phyloP scores from a whole-genome alignment of 2,329 filamentous ascomycete species.

The Penicillium sp. region DNA sequence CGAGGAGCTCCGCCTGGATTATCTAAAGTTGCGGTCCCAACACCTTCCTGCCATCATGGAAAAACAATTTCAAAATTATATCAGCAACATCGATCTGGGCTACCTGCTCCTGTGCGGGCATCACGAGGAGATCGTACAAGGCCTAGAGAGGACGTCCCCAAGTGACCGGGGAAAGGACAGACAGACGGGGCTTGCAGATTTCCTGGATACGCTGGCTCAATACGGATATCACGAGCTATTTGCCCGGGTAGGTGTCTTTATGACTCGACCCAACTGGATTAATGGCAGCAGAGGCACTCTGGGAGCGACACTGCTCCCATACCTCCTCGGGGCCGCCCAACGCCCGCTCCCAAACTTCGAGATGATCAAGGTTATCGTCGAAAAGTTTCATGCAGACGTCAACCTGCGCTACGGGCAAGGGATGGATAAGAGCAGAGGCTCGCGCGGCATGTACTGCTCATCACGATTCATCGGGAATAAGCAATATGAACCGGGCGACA shows the following conservation, averaged over 20 bases:
- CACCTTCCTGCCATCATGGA: not conserved
- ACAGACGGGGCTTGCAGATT: slow-evolving; percentile 5
- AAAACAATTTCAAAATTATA: not conserved
- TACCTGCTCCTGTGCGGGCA: slow-evolving; percentile 12
- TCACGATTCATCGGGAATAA: slow-evolving; percentile 11
- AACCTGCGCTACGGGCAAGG: slow-evolving; percentile 19
- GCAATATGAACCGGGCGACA: slow-evolving; percentile 24
- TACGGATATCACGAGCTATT: slow-evolving; percentile 27
- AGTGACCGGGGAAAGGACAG: not conserved
- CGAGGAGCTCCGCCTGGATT: not conserved
- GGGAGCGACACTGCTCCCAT: slow-evolving; percentile 12
- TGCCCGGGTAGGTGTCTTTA: slow-evolving; percentile 16
- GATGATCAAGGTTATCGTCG: slow-evolving; percentile 24
- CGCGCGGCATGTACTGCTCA: slow-evolving; percentile 10
- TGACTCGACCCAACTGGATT: slow-evolving; percentile 21
- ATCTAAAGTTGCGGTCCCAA: not conserved
- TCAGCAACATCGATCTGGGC: slow-evolving; percentile 8
- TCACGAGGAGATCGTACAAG: slow-evolving; percentile 18
- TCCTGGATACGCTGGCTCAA: slow-evolving; percentile 21
- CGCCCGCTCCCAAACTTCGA: slow-evolving; percentile 26
- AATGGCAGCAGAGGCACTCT: slow-evolving; percentile 16
- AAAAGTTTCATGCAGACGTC: slow-evolving; percentile 24
- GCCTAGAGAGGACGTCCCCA: slow-evolving; percentile 11
- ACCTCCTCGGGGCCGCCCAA: slow-evolving; percentile 22
- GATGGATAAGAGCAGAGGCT: slow-evolving; percentile 11